phyloP scores from a whole-genome alignment of 1,284 basidiomycete species.

The Neonothopanus nambi region DNA sequence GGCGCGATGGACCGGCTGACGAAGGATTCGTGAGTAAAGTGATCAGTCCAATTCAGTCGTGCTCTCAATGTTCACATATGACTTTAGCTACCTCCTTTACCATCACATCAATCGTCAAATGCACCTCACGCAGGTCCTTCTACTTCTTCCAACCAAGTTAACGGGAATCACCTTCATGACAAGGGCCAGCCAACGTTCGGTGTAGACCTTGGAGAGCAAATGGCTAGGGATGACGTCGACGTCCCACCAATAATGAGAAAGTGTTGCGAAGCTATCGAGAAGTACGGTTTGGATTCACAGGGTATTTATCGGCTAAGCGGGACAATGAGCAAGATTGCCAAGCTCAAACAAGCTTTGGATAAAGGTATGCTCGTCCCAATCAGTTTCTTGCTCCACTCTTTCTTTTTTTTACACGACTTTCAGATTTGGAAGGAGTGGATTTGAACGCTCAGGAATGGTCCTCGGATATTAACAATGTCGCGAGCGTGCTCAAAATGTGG shows the following conservation, averaged over 20 bases:
- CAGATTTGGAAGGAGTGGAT: constrained; percentile 86
- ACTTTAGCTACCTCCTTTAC: constrained; percentile 63
- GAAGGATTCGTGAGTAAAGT: constrained; percentile 77
- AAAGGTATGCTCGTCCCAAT: constrained; percentile 59
- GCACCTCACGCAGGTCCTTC: constrained; percentile 28
- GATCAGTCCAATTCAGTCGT: constrained; percentile 9
- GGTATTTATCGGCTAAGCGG: constrained; percentile 96
- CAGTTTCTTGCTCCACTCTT: neutral
- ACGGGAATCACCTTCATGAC: constrained; percentile 48
- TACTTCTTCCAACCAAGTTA: constrained; percentile 31
- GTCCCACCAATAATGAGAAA: constrained; percentile 88
- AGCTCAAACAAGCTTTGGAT: constrained; percentile 85
- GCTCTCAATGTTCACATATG: constrained; percentile 2
- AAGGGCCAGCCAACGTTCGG: constrained; percentile 83
- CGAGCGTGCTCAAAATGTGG: constrained; percentile 95
- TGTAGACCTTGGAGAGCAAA: constrained; percentile 89
- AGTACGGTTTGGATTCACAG: constrained; percentile 79
- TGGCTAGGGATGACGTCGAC: constrained; percentile 86
- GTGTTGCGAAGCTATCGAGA: constrained; percentile 92
- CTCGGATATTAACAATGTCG: constrained; percentile 93
- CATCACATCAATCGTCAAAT: constrained; percentile 39
- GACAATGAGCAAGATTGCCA: constrained; percentile 85
- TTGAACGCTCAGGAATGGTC: constrained; percentile 89
- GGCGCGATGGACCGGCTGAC: constrained; percentile 81
- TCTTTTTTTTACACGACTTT: neutral